Percentiles rank a stretch among this genome's conserved stretches.
These are phyloP conservation scores for Bocquillonia castaneifolia DNA, from an alignment of 441 rosid species.

Conservation along the genomic window DNA sequence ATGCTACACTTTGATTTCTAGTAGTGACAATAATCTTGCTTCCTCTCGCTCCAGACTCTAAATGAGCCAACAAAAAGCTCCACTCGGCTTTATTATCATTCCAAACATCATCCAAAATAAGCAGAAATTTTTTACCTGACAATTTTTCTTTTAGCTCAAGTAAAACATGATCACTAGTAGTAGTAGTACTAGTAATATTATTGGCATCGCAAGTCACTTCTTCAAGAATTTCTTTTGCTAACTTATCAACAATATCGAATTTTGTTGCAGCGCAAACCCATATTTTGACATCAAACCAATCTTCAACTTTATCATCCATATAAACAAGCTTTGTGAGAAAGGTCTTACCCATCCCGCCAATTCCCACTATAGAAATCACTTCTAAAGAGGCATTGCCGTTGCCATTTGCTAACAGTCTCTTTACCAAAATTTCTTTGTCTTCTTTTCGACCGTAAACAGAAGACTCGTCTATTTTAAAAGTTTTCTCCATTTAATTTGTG, in stretches of 20 bases:
- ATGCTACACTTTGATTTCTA: neutral
- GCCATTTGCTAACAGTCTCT: neutral
- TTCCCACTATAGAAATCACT: neutral
- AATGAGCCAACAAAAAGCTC: neutral
- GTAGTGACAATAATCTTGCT: neutral
- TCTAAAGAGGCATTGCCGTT: neutral
- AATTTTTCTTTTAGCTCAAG: neutral
- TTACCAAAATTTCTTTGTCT: neutral
- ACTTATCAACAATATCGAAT: neutral
- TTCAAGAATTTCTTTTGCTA: neutral
- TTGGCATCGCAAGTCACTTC: neutral
- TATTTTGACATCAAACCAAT: neutral
- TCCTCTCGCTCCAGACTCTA: neutral
- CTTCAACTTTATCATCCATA: neutral
- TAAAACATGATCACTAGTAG: neutral
- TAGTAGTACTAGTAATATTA: neutral
- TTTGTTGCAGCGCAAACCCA: neutral
- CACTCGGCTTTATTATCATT: neutral
- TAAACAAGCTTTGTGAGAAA: neutral
- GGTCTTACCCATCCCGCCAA: neutral
- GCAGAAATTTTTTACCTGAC: neutral
- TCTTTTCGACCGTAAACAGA: neutral
- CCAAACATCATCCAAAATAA: slow-evolving; percentile 5
- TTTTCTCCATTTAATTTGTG: neutral
- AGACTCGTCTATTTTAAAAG: neutral